phyloP scores from a whole-genome alignment of 2,329 filamentous ascomycete species.

The Fusarium hainanense region DNA sequence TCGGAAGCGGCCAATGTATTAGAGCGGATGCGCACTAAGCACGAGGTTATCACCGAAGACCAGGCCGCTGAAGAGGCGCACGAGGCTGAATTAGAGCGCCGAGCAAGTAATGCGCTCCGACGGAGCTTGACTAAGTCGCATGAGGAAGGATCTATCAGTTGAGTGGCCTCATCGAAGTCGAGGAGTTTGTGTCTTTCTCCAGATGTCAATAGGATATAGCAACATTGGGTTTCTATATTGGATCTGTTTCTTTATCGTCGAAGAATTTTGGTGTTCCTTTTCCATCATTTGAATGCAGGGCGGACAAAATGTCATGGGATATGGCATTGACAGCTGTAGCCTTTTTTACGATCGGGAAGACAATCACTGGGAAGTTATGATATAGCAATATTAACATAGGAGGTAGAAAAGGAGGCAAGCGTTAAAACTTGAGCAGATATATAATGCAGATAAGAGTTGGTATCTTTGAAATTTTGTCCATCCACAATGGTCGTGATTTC shows the following conservation, averaged over 20 bases:
- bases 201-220: not conserved
- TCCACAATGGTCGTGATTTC: constrained; percentile 16
- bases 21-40: constrained; percentile 54
- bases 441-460: constrained; percentile 3
- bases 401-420: not conserved
- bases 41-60: constrained; percentile 46
- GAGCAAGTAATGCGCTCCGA: constrained; percentile 38
- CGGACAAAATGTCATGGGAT: not conserved
- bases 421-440: not conserved
- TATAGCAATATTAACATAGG: not conserved
- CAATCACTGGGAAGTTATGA: not conserved
- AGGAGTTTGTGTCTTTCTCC: not conserved
- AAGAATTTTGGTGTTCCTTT: not conserved
- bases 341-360: not conserved
- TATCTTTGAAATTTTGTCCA: constrained; percentile 20
- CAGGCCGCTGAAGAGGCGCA: constrained; percentile 42
- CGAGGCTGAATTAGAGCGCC: constrained; percentile 43
- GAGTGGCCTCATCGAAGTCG: not conserved
- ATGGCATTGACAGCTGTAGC: not conserved
- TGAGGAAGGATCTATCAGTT: not conserved
- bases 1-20: constrained; percentile 73
- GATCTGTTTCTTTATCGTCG: not conserved
- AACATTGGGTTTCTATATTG: not conserved
- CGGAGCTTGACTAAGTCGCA: constrained; percentile 35
- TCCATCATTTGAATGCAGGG: not conserved